phyloP scores from a whole-genome alignment of 208 protist species.

The Endotrypanum monterogeii region DNA sequence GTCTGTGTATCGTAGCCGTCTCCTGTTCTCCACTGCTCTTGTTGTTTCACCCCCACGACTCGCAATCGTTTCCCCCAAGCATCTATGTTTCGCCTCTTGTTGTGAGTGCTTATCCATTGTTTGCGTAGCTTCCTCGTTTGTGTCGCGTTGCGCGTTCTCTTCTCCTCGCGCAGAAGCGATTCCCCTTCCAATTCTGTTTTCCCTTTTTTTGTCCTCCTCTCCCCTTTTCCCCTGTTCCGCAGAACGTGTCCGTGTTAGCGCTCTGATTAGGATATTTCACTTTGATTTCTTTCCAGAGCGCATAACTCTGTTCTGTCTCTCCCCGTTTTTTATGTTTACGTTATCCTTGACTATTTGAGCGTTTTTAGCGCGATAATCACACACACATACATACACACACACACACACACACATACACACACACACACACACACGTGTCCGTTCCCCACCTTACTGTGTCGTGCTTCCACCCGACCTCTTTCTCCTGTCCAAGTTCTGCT shows the following conservation, averaged over 20 bases:
- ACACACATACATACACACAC: no score
- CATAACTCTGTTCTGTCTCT: neutral
- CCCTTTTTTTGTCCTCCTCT: no score
- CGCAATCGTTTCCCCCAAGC: neutral
- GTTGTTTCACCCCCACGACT: conserved; percentile 2
- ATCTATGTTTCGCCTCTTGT: neutral
- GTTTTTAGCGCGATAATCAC: neutral
- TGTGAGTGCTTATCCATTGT: neutral
- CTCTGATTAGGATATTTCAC: neutral
- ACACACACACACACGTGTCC: no score
- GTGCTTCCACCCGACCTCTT: neutral
- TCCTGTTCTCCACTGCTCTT: conserved; percentile 9
- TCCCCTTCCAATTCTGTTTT: conserved; percentile 10
- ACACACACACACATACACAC: no score
- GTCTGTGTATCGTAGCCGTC: conserved; percentile 1
- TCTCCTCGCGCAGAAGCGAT: neutral
- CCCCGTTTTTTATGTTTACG: neutral
- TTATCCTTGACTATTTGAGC: neutral
- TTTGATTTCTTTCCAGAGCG: neutral
- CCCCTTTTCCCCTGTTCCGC: no score
- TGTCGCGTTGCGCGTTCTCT: neutral
- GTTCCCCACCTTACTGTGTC: neutral
- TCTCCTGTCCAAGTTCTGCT: no score
- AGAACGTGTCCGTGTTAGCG: neutral
- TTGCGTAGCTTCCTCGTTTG: conserved; percentile 1